Conservation (phyloP, 805 yeast genomes). For the Lipomyces chichibuensis region DNA sequence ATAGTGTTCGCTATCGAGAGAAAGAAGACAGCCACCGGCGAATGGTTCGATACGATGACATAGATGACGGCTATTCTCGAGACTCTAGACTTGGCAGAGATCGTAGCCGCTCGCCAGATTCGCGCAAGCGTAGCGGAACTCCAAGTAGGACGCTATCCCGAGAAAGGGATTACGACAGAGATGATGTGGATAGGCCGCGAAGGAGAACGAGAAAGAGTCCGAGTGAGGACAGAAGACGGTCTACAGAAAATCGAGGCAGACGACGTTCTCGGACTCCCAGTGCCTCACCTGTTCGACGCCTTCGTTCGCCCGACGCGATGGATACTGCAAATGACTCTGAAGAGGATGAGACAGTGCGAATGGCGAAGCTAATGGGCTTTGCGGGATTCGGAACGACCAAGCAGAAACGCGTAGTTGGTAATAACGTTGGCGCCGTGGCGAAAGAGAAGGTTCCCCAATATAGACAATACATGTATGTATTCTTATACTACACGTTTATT, state of each 20-base stretch:
- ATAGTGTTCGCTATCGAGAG: constrained; percentile 13
- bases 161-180: constrained; percentile 4
- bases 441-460: constrained; percentile 43
- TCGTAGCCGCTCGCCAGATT: neutral
- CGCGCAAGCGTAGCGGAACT: neutral
- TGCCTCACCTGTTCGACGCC: constrained; percentile 14
- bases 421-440: constrained; percentile 45
- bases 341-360: constrained; percentile 35
- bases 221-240: neutral
- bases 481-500: neutral
- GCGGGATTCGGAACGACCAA: constrained; percentile 48
- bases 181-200: neutral
- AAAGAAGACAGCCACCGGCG: constrained; percentile 2
- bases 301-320: constrained; percentile 16
- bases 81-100: constrained; percentile 8
- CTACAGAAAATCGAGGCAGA: neutral
- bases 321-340: constrained; percentile 24
- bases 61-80: constrained; percentile 10
- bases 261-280: constrained; percentile 15
- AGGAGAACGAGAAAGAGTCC: neutral
- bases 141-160: neutral
- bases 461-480: constrained; percentile 47
- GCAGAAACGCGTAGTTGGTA: constrained; percentile 47
- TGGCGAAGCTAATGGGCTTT: constrained; percentile 51
- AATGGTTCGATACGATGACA: constrained; percentile 1